Percentiles rank a stretch among this genome's conserved stretches.
phyloP scores from a whole-genome alignment of 1,284 basidiomycete species.

The Heliocybe sulcata region DNA sequence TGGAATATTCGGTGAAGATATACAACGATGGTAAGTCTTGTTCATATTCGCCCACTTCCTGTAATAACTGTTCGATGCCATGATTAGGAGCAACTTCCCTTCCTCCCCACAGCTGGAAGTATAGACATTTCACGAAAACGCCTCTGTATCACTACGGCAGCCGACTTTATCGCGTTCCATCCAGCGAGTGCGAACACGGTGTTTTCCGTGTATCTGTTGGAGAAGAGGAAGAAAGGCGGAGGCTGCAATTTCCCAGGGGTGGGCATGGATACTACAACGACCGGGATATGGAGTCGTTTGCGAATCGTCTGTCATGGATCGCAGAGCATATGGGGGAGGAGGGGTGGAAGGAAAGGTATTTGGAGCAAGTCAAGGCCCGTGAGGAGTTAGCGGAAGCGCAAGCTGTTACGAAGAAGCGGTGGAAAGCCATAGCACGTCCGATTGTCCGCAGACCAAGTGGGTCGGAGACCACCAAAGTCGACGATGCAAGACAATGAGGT shows the following conservation, averaged over 20 bases:
- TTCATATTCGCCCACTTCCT: constrained; percentile 1
- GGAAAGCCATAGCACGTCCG: background rate
- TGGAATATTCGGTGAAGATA: constrained; percentile 42
- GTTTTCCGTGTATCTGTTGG: constrained; percentile 27
- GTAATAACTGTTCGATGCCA: constrained; percentile 5
- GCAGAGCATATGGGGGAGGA: constrained; percentile 24
- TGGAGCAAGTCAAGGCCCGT: constrained; percentile 2
- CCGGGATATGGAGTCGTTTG: constrained; percentile 38
- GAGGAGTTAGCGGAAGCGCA: background rate
- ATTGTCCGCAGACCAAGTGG: background rate
- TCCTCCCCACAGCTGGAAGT: constrained; percentile 41
- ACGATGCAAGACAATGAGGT: background rate
- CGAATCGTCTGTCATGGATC: constrained; percentile 36
- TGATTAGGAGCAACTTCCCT: constrained; percentile 48
- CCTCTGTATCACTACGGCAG: constrained; percentile 42
- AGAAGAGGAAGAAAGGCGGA: constrained; percentile 3
- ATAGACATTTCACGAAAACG: constrained; percentile 36
- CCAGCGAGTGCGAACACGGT: constrained; percentile 35
- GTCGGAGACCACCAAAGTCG: background rate
- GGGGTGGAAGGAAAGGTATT: constrained; percentile 12
- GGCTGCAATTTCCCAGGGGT: constrained; percentile 28
- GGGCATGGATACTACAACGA: constrained; percentile 57
- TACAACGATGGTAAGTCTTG: constrained; percentile 43
- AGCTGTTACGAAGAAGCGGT: background rate
- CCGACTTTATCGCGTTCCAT: constrained; percentile 36